phyloP scores from a whole-genome alignment of 371 early-diverging fungal genomes.

The Chytridium lagenaria region DNA sequence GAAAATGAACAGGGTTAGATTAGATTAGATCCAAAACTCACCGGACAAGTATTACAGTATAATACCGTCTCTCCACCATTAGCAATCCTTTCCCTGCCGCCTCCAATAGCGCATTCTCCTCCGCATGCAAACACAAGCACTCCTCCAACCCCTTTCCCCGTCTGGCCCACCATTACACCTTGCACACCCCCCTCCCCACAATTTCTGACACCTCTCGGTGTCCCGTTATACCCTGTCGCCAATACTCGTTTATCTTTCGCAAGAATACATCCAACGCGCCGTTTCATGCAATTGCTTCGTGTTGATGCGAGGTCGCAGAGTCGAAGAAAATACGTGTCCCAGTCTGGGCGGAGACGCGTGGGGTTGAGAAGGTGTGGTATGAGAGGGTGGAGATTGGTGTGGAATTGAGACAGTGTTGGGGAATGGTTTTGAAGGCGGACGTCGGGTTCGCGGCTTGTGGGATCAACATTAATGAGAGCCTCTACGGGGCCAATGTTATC shows the following conservation, averaged over 20 bases:
- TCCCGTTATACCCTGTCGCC: slow-evolving; percentile 98
- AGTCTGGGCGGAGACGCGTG: slow-evolving; percentile 83
- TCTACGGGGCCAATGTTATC: no score
- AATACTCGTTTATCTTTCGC: slow-evolving; percentile 89
- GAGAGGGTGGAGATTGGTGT: slow-evolving; percentile 54
- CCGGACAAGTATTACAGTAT: slow-evolving; percentile 90
- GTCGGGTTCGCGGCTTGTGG: slow-evolving; percentile 45
- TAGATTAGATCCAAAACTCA: no score
- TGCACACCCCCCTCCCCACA: slow-evolving; percentile 96
- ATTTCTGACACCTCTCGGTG: slow-evolving; percentile 88
- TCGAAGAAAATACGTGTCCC: slow-evolving; percentile 98
- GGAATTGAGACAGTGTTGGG: slow-evolving; percentile 30
- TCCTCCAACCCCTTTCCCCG: slow-evolving; percentile 81
- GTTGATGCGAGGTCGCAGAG: slow-evolving; percentile 82
- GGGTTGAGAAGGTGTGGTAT: slow-evolving; percentile 71
- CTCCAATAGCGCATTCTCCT: slow-evolving; percentile 97
- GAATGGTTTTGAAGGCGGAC: slow-evolving; percentile 68
- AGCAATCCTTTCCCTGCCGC: slow-evolving; percentile 86
- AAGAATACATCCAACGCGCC: slow-evolving; percentile 95
- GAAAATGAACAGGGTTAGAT: no score
- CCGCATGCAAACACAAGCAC: slow-evolving; percentile 98
- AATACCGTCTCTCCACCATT: slow-evolving; percentile 64
- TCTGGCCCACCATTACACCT: slow-evolving; percentile 84
- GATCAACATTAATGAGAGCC: no score
- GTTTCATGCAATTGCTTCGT: slow-evolving; percentile 84